Evolutionary conservation across 2,329 filamentous ascomycete species (phyloP).

Genomic region (Aspergillus hiratsukae): DNA sequence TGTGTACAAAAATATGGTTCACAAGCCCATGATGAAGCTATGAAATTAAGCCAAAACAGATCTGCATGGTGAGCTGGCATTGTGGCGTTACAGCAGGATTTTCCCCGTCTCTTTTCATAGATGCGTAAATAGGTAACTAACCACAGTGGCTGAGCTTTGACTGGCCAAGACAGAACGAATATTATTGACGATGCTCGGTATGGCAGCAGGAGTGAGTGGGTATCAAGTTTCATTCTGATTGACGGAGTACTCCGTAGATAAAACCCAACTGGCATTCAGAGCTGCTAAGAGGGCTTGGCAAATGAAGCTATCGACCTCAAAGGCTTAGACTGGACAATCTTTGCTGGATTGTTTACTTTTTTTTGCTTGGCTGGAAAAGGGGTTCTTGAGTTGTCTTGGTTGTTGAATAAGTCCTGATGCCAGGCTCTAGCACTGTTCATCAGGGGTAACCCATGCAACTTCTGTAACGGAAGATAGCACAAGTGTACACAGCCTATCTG

Average conservation of each 20-base stretch:
- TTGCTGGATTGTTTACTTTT: not conserved
- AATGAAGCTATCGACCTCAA: not conserved
- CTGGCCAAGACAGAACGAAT: not conserved
- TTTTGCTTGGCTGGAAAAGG: not conserved
- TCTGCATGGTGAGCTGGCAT: not conserved
- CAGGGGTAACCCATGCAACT: not conserved
- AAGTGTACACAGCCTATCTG: too few species aligned
- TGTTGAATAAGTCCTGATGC: not conserved
- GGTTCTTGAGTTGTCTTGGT: not conserved
- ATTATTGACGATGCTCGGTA: not conserved
- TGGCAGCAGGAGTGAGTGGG: not conserved
- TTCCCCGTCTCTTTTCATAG: not conserved
- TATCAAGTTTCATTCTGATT: not conserved
- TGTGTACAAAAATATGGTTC: not conserved
- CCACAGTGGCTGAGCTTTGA: not conserved
- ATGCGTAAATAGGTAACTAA: not conserved
- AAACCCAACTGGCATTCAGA: not conserved
- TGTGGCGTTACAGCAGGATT: not conserved
- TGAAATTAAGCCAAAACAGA: not conserved
- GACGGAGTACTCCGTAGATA: not conserved
- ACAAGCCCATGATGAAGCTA: not conserved
- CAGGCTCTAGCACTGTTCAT: not conserved
- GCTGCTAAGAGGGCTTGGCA: not conserved
- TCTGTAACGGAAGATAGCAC: not conserved
- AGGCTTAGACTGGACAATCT: not conserved